Base-by-base conservation (phyloP, 2,329 filamentous ascomycete genomes). In the Ascochyta rabiei region DNA sequence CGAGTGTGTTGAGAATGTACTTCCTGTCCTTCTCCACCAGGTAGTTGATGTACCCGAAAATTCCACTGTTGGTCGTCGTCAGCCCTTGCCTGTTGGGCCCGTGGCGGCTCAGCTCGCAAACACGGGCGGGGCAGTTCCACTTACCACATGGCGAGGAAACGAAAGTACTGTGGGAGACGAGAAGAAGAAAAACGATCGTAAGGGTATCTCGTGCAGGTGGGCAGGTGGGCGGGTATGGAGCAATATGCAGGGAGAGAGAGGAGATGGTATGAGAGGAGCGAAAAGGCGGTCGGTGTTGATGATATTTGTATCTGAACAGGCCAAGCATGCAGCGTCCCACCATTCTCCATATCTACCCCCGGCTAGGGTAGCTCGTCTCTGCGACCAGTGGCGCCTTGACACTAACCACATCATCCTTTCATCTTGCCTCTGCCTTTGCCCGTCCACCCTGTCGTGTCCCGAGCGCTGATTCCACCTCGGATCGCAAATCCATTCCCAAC, bases 11-110 rank as follows among this genome's bases (percentile, higher is more conserved):
- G 75, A 98, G 85, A 77, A 98, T 96, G 81, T 89, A 96, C 80
- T 91, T 93, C 78, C 95, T 87, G 82, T 98, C 93, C 86, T 96
- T 97, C 85, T 98, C 95, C 77, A 98, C 92, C 77, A 98, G 83
- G 81, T 98, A 98, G 84, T 98, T 98, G 83, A 98, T 91, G 85
- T 98, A 98, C 72, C 93, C 93, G 82, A 98, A 96, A 80, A 95
- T 96, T 79, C 91, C 91, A 88, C 90, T 93, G 66, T 41, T 48
- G 42, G 30, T 9, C n/a, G 23, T 44, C 33, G 68, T 72, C 65
- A 64, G 64, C 52, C 48, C 52, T 7, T 45, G 26, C 41, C 58
- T 50, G 35, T 37, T 31, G 33, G 38, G 53, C 38, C 43, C 39
- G 38, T 52, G 28, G 45, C 41, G 47, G 57, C 47, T 56, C 26